Base-by-base conservation (phyloP, 1,284 basidiomycete genomes). In the Rhodotorula sp. region DNA sequence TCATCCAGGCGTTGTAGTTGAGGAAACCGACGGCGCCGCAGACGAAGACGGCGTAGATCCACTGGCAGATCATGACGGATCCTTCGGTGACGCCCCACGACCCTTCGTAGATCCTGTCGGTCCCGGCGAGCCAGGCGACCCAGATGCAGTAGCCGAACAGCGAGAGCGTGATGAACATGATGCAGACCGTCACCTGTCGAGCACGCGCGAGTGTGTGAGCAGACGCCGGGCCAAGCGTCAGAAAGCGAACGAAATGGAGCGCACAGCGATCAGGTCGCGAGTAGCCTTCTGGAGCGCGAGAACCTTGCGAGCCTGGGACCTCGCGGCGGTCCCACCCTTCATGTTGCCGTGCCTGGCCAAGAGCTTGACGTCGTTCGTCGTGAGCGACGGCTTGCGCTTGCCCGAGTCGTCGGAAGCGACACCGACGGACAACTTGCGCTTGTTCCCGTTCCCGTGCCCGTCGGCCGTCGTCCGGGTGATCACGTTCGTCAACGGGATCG, bases 211-310 rank as follows among this genome's bases (percentile, higher is more conserved):
- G n/a, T n/a, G 16, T 44, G 40, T 44, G 7, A 44, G 40, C 40
- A 15, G 40, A 4, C 40, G 40, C 13, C 40, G n/a, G n/a, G 26
- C 0, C n/a, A 2, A 18, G 22, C 10, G 13, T 20, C 22, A 9
- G 6, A 16, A 28, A 26, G 34, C 24, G 20, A n/a, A n/a, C 7
- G 24, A 22, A n/a, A n/a, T n/a, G 34, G 28, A 22, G 40, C 30
- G 50, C 30, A 37, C 48, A 31, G 40, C 9, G 8, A 24, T 24
- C 4, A 63, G 47, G 4, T 63, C 62, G 4, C 31, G 20, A 22
- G 16, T 46, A 16, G 62, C 62, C 47, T 63, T 63, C 31, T 56
- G 62, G 30, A 63, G 34, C n/a, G 53, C 46, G 5, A 63, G 31
- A 4, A 56, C 54, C 31, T 56, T 48, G 9, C 44, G 34, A n/a